Conservation (phyloP, 805 yeast species). For the Wickerhamia fluorescens region DNA sequence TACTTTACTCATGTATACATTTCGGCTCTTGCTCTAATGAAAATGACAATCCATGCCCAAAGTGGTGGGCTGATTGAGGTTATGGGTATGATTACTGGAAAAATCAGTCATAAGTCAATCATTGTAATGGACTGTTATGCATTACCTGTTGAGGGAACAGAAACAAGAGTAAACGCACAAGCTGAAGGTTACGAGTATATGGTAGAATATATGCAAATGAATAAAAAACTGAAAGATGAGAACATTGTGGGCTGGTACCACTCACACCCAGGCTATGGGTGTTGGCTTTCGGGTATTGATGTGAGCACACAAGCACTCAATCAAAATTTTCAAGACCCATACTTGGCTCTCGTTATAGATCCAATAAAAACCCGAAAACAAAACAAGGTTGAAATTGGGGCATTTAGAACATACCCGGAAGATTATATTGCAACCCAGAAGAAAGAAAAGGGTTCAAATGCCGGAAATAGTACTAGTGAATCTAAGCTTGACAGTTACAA, state of each 20-base stretch:
- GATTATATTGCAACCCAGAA: conserved; percentile 10
- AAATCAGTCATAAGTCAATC: conserved; percentile 46
- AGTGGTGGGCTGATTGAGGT: conserved; percentile 84
- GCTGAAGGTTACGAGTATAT: conserved; percentile 92
- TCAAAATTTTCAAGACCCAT: conserved; percentile 88
- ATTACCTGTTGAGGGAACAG: conserved; percentile 93
- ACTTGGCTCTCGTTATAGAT: conserved; percentile 81
- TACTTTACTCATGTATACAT: conserved; percentile 58
- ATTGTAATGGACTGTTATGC: conserved; percentile 77
- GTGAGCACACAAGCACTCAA: conserved; percentile 82
- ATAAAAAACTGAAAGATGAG: conserved; percentile 45
- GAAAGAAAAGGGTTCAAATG: conserved; percentile 2
- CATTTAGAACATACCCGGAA: conserved; percentile 67
- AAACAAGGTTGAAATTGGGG: conserved; percentile 76
- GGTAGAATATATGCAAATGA: conserved; percentile 68
- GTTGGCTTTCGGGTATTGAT: conserved; percentile 92
- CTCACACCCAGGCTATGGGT: conserved; percentile 98
- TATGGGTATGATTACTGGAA: conserved; percentile 93
- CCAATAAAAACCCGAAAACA: conserved; percentile 61
- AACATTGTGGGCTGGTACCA: conserved; percentile 97
- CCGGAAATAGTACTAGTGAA: too few relatives aligned
- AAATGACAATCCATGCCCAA: conserved; percentile 75
- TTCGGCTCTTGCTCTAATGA: conserved; percentile 63
- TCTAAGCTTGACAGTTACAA: too few relatives aligned
- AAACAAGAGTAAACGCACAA: conserved; percentile 90